Evolutionary conservation across 139 green algal genomes (phyloP).

Genomic region (Diplosphaera chodatii): DNA sequence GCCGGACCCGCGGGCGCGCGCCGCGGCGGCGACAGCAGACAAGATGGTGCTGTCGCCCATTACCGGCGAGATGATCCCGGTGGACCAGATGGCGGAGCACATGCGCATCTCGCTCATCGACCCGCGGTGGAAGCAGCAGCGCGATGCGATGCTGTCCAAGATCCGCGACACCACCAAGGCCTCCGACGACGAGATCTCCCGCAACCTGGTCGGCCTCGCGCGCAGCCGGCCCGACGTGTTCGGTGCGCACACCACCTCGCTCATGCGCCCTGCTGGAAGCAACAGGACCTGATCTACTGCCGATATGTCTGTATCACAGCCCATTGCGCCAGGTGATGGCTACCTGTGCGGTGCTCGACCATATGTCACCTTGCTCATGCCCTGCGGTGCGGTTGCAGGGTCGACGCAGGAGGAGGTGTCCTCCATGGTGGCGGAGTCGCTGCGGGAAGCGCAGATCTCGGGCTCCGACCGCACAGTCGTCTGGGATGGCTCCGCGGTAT

Average conservation of each 20-base stretch:
- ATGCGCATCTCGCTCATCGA: conserved; percentile 88
- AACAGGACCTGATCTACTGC: too few relatives aligned
- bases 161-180: conserved; percentile 74
- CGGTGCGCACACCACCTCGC: too few relatives aligned
- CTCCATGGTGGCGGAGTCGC: conserved; percentile 52
- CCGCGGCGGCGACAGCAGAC: conserved; percentile 15
- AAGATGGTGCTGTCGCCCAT: conserved; percentile 93
- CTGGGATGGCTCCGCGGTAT: conserved; percentile 47
- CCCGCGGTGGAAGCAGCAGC: conserved; percentile 89
- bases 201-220: conserved; percentile 85
- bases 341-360: too few relatives aligned
- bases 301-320: too few relatives aligned
- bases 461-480: conserved; percentile 45
- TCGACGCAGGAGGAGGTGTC: conserved; percentile 80
- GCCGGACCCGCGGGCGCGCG: conserved; percentile 28
- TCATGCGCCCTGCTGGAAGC: too few relatives aligned
- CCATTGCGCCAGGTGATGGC: too few relatives aligned
- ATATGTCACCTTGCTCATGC: background rate
- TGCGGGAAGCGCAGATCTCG: conserved; percentile 71
- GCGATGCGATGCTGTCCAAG: conserved; percentile 90
- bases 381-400: conserved; percentile 23
- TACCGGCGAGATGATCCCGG: conserved; percentile 77
- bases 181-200: conserved; percentile 87
- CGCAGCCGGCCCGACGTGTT: conserved; percentile 92
- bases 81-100: conserved; percentile 83